These are phyloP conservation scores for Aureobasidium leucospermi DNA, from an alignment of 2,329 filamentous ascomycete species.

Conservation along the genomic window DNA sequence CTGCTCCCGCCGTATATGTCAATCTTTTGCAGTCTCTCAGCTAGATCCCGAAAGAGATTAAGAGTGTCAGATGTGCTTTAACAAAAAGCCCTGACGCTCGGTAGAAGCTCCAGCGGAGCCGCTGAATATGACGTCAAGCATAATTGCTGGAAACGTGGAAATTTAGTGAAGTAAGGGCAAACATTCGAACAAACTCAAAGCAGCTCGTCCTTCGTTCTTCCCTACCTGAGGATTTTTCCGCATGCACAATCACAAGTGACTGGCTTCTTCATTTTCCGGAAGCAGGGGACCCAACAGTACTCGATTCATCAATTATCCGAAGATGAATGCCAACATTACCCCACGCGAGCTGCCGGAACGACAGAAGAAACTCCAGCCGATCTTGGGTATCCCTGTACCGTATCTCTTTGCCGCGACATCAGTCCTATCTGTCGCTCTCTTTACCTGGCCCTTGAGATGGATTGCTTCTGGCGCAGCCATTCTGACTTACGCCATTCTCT, in stretches of 20 bases:
- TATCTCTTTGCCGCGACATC: slow-evolving; percentile 15
- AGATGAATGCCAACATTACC: not conserved
- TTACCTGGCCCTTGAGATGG: slow-evolving; percentile 30
- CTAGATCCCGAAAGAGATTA: no score
- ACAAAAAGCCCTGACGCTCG: not conserved
- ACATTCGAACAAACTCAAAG: not conserved
- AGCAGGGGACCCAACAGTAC: not conserved
- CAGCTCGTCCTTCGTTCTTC: not conserved
- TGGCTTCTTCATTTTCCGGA: not conserved
- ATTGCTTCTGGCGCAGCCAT: slow-evolving; percentile 36
- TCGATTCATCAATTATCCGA: not conserved
- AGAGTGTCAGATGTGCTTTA: not conserved
- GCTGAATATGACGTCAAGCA: not conserved
- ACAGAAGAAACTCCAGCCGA: slow-evolving; percentile 13
- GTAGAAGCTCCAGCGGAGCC: not conserved
- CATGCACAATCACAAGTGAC: not conserved
- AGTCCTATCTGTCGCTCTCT: slow-evolving; percentile 18
- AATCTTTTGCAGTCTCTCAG: no score
- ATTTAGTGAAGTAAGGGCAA: slow-evolving; percentile 3
- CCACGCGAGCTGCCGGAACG: slow-evolving; percentile 4
- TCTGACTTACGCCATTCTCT: slow-evolving; percentile 29
- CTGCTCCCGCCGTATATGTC: no score
- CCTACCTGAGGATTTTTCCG: not conserved
- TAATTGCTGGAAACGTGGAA: not conserved
- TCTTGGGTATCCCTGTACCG: slow-evolving; percentile 5